A percentile compares a stretch with the other conserved stretches of the same genome.
Evolutionary conservation across 2,329 filamentous ascomycete genomes (phyloP).

Genomic region (Eutypella sp.): DNA sequence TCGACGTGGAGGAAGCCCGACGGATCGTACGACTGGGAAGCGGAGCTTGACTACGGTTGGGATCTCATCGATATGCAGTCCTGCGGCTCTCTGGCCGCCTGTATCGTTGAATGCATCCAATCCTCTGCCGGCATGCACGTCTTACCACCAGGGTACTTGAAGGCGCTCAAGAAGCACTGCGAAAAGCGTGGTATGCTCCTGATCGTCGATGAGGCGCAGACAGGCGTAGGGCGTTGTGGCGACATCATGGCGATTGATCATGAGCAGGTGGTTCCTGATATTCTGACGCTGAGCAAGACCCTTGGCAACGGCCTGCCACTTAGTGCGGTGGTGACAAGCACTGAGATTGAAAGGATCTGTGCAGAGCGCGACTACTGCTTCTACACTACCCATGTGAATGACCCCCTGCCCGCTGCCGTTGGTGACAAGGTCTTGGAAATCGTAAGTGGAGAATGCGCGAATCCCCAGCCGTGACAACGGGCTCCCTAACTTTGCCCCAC

Average conservation of each 20-base stretch:
- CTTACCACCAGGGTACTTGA: conserved; percentile 54
- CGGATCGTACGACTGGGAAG: conserved; percentile 60
- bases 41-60: conserved; percentile 60
- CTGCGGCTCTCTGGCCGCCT: conserved; percentile 57
- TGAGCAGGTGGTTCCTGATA: conserved; percentile 51
- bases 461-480: too few species aligned
- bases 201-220: conserved; percentile 59
- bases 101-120: conserved; percentile 59
- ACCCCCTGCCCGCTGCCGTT: conserved; percentile 55
- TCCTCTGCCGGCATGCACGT: conserved; percentile 56
- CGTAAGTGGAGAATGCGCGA: too few species aligned
- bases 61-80: conserved; percentile 54
- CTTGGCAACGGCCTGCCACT: conserved; percentile 57
- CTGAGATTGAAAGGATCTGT: conserved; percentile 45
- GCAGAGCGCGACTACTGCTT: conserved; percentile 48
- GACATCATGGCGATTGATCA: conserved; percentile 56
- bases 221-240: conserved; percentile 51
- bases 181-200: conserved; percentile 53
- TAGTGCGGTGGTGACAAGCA: conserved; percentile 51
- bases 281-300: conserved; percentile 57
- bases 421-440: conserved; percentile 59
- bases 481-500: too few species aligned
- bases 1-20: conserved; percentile 55
- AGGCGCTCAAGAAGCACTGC: conserved; percentile 50
- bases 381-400: conserved; percentile 59